Conservation (phyloP, 495 filamentous ascomycete species). For the Pseudoneurospora amorphoporcata region DNA sequence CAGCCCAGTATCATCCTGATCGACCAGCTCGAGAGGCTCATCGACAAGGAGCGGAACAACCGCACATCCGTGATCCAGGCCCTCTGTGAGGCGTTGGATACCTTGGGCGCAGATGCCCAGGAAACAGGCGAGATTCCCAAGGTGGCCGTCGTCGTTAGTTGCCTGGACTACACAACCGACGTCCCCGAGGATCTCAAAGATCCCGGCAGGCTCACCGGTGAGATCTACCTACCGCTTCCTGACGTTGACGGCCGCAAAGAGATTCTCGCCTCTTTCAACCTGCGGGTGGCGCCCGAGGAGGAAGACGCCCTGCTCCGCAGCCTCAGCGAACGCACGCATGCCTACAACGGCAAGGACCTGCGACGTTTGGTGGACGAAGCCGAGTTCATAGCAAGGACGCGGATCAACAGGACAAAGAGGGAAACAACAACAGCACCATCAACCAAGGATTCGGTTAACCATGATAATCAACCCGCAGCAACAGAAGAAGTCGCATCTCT, state of each 20-base stretch:
- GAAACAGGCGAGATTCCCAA: conserved; percentile 26
- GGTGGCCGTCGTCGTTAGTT: conserved; percentile 60
- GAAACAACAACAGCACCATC: background rate
- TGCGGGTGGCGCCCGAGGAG: conserved; percentile 22
- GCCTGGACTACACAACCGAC: conserved; percentile 59
- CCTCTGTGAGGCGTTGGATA: conserved; percentile 44
- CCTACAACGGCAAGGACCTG: conserved; percentile 42
- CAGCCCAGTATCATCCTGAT: conserved; percentile 79
- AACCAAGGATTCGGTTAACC: background rate
- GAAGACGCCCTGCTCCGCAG: conserved; percentile 30
- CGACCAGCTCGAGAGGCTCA: conserved; percentile 68
- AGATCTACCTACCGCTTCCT: conserved; percentile 75
- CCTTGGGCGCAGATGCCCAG: conserved; percentile 27
- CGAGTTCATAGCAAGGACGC: conserved; percentile 15
- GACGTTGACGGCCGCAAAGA: conserved; percentile 59
- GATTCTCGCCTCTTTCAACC: conserved; percentile 52
- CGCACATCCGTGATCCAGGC: conserved; percentile 36
- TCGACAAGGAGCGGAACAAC: conserved; percentile 49
- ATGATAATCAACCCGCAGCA: background rate
- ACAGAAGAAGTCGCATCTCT: background rate
- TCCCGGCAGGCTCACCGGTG: conserved; percentile 52
- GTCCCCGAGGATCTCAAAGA: conserved; percentile 65
- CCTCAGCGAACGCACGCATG: conserved; percentile 43
- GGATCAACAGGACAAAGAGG: conserved; percentile 1
- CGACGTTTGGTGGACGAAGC: conserved; percentile 32